phyloP scores from a whole-genome alignment of 306 rosid genomes.

The Ammopiptanthus mongolicus region DNA sequence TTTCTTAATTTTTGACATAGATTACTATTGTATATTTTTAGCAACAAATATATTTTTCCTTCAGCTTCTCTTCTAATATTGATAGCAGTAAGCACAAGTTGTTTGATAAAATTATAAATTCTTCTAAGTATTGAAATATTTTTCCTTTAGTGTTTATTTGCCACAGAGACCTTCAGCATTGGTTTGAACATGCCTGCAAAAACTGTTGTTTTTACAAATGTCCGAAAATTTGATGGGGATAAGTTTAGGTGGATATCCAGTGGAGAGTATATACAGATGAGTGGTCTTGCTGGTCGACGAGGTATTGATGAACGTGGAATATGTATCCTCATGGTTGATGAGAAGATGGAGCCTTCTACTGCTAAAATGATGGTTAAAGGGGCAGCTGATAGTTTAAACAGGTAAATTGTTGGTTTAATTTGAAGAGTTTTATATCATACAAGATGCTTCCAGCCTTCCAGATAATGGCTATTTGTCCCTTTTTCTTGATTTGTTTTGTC shows the following conservation, averaged over 20 bases:
- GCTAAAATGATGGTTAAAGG: constrained; percentile 95
- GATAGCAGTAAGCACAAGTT: neutral
- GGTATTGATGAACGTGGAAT: constrained; percentile 96
- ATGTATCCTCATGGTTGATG: constrained; percentile 96
- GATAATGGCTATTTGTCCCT: neutral
- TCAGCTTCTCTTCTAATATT: neutral
- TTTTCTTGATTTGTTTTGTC: neutral
- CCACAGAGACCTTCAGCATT: constrained; percentile 99
- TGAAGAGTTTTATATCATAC: neutral
- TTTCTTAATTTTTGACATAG: neutral
- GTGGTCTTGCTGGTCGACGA: constrained; percentile 98
- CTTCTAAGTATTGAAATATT: constrained; percentile 27
- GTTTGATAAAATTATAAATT: neutral
- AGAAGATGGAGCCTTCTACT: constrained; percentile 91
- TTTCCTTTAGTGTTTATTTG: constrained; percentile 82
- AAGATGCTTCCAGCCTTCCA: neutral
- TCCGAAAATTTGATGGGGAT: constrained; percentile 92
- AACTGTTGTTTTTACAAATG: constrained; percentile 95
- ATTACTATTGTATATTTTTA: constrained; percentile 1
- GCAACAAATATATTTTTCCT: neutral
- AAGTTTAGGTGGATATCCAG: constrained; percentile 93
- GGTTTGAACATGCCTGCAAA: constrained; percentile 99
- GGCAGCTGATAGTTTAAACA: constrained; percentile 89
- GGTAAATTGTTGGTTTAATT: constrained; percentile 41
- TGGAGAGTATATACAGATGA: constrained; percentile 98